A percentile compares a stretch with the other conserved stretches of the same genome.
Conservation (phyloP, 345 rosid species). For the Eucalyptus virginea region DNA sequence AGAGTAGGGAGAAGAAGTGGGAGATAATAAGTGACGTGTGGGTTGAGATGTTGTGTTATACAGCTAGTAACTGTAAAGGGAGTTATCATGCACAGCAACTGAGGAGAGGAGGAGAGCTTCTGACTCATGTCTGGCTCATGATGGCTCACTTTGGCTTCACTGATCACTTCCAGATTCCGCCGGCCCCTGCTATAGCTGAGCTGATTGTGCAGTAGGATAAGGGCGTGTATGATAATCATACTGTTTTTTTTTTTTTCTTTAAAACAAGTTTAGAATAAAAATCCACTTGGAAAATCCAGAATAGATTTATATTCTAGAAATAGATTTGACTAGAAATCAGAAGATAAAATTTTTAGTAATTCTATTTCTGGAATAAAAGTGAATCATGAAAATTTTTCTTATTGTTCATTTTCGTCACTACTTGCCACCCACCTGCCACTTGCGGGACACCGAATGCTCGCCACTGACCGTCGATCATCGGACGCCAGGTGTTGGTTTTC, state of each 20-base stretch:
- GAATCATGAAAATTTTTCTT: too few relatives aligned
- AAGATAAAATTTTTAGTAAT: too few relatives aligned
- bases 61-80: background rate
- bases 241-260: too few relatives aligned
- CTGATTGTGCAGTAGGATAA: background rate
- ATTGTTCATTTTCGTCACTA: too few relatives aligned
- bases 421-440: too few relatives aligned
- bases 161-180: slow-evolving; percentile 27
- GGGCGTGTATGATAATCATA: too few relatives aligned
- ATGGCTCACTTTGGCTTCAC: slow-evolving; percentile 48
- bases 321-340: rapidly evolving
- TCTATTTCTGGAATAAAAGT: too few relatives aligned
- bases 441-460: too few relatives aligned
- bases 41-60: background rate
- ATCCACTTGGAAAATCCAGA: rapidly evolving
- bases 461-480: rapidly evolving
- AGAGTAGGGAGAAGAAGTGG: background rate
- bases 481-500: too few relatives aligned
- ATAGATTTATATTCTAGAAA: too few relatives aligned
- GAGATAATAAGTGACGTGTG: background rate
- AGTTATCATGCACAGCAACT: slow-evolving; percentile 29
- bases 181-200: slow-evolving; percentile 24
- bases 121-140: slow-evolving; percentile 37
- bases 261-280: too few relatives aligned
- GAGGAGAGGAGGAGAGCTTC: slow-evolving; percentile 44